Conservation (phyloP, 495 filamentous ascomycete genomes). For the Neurospora hispaniola region DNA sequence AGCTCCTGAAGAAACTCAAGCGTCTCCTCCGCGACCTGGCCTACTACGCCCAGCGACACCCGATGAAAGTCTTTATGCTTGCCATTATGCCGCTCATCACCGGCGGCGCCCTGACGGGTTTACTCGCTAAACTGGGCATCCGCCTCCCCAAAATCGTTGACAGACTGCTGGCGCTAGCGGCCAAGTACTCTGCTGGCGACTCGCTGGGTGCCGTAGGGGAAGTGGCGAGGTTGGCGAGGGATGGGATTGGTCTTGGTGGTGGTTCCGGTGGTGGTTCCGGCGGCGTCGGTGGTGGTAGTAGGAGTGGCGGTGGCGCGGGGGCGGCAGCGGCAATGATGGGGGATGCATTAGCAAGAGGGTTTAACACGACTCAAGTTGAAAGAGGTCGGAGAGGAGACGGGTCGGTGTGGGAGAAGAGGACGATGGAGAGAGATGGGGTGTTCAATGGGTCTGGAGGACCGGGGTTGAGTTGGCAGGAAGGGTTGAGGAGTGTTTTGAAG, state of each 20-base stretch:
- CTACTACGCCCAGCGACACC: constrained; percentile 66
- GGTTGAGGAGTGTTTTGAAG: constrained; percentile 49
- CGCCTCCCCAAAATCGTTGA: constrained; percentile 51
- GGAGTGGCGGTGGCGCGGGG: constrained; percentile 7
- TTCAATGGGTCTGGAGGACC: constrained; percentile 12
- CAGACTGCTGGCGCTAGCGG: constrained; percentile 44
- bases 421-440: constrained; percentile 22
- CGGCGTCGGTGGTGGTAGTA: not conserved
- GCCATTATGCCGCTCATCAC: constrained; percentile 77
- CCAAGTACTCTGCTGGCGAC: constrained; percentile 41
- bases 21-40: constrained; percentile 63
- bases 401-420: constrained; percentile 24
- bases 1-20: constrained; percentile 57
- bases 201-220: constrained; percentile 43
- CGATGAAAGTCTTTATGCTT: constrained; percentile 73
- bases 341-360: constrained; percentile 17
- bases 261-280: constrained; percentile 2
- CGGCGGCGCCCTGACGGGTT: constrained; percentile 61
- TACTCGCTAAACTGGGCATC: constrained; percentile 67
- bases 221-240: constrained; percentile 33
- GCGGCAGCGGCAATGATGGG: constrained; percentile 14
- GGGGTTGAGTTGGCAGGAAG: constrained; percentile 32
- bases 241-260: constrained; percentile 8
- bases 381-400: not conserved
- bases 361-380: not conserved